Percentiles rank a stretch among this genome's conserved stretches.
Evolutionary conservation across 108 stramenopile species (phyloP).

Genomic region (Nannochloropsis oceanica): DNA sequence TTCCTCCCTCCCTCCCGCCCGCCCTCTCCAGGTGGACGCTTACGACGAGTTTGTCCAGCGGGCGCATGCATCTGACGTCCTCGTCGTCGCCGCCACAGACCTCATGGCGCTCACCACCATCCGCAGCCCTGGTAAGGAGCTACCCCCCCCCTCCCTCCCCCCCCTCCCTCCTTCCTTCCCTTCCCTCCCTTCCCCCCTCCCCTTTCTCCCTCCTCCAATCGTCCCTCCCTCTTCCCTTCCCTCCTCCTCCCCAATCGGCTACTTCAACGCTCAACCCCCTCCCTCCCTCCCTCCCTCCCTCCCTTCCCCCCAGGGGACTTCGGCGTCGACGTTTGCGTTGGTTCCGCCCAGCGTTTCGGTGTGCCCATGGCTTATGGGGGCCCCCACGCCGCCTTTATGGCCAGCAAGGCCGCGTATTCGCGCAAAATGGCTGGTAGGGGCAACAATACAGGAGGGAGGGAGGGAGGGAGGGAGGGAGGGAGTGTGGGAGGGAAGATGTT

Average conservation of each 20-base stretch:
- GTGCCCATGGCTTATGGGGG: slow-evolving; percentile 99
- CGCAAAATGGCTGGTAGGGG: slow-evolving; percentile 97
- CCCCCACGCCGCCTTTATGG: slow-evolving; percentile 94
- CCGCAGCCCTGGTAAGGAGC: slow-evolving; percentile 45
- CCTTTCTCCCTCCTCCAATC: too few relatives aligned
- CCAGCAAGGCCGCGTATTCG: slow-evolving; percentile 71
- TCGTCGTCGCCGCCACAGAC: slow-evolving; percentile 88
- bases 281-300: too few relatives aligned
- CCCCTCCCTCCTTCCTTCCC: not conserved
- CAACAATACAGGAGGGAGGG: too few relatives aligned
- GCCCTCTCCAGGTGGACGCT: not conserved
- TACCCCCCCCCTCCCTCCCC: not conserved
- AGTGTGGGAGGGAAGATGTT: too few relatives aligned
- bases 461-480: too few relatives aligned
- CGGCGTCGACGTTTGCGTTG: slow-evolving; percentile 96
- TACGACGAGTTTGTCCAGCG: not conserved
- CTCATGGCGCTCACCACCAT: slow-evolving; percentile 78
- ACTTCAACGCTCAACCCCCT: too few relatives aligned
- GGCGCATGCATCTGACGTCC: slow-evolving; percentile 54
- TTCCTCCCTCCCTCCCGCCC: not conserved
- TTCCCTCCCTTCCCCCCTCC: too few relatives aligned
- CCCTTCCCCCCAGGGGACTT: too few relatives aligned
- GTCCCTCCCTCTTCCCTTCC: too few relatives aligned
- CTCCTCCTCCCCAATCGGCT: too few relatives aligned
- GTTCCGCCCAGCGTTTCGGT: slow-evolving; percentile 93